Evolutionary conservation across 331 rosid genomes (phyloP), one percentile per base, ranked within the genome.

Genomic region (Ulmus americana): DNA sequence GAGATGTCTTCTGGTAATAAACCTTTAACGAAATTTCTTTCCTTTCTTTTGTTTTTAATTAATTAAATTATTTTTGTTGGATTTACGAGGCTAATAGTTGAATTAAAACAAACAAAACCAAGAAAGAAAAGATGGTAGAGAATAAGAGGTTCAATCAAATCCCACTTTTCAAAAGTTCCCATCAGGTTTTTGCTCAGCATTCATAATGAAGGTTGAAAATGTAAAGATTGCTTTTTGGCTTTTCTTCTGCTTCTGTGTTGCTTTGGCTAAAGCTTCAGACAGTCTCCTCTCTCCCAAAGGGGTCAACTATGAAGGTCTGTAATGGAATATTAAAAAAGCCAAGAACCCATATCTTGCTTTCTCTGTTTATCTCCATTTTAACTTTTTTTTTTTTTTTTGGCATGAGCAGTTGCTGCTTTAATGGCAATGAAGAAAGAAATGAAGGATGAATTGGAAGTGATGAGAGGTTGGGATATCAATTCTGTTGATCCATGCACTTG

Each of bases 401-500:
- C 11, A 28, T 67, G 41, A 2, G 64, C 73, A 90, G 97, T 94
- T 81, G 90, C 97, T 79, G 95, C 99, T 68, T 82, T 94, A 84
- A 94, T 90, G 95, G 80, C 97, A 7, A 56, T 90, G 87, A 94
- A 94, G 88, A 87, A 66, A 65, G 78, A 83, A 74, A 82, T 94
- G 87, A 79, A 71, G 66, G 97, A 85, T 71, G 81, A 77, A 43
- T 40, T 72, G 71, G 68, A 22, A 52, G 95, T 76, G 51, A 76
- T 90, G 95, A 73, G 61, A 59, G 99, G 87, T 45, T 94, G 97
- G 97, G 96, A 94, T 72, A 85, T 90, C 47, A 87, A 90, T 72
- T 94, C 99, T 35, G 99, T 90, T 65, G 97, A 94, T 68, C 99
- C 99, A 45, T 94, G 99, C 55, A 90, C 99, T 67, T 90, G 99